Evolutionary conservation across 1,139 yeast genomes (phyloP).

Genomic region (Hemisphaericaspora subhashii): DNA sequence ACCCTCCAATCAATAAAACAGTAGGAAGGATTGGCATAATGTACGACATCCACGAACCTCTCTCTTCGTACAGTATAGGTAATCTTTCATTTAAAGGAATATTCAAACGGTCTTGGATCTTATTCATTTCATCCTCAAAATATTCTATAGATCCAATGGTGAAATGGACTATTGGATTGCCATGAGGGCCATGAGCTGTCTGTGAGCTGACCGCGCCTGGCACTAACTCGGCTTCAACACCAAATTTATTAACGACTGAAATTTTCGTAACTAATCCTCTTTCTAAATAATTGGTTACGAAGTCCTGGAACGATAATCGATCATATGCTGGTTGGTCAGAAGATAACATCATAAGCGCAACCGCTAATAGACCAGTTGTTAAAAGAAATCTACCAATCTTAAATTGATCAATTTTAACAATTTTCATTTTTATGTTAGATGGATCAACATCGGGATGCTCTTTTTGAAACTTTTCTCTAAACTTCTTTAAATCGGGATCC

Average conservation of each 20-base stretch:
- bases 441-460: constrained; percentile 32
- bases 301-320: constrained; percentile 85
- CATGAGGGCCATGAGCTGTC: constrained; percentile 36
- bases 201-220: constrained; percentile 53
- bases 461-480: constrained; percentile 26
- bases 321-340: constrained; percentile 21
- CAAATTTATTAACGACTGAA: constrained; percentile 70
- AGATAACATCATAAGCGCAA: constrained; percentile 14
- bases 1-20: constrained; percentile 65
- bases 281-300: constrained; percentile 77
- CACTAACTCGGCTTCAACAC: constrained; percentile 74
- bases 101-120: constrained; percentile 59
- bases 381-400: constrained; percentile 18
- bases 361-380: constrained; percentile 15
- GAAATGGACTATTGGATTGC: constrained; percentile 53
- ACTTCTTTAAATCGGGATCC: constrained; percentile 12
- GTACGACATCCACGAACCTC: constrained; percentile 57
- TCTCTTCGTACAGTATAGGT: constrained; percentile 64
- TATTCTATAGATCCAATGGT: constrained; percentile 73
- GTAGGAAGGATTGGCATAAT: constrained; percentile 69
- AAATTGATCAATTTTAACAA: constrained; percentile 21
- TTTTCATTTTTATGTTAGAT: constrained; percentile 33
- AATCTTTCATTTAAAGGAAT: constrained; percentile 61
- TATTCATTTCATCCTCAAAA: constrained; percentile 67
- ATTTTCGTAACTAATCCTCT: constrained; percentile 79